A percentile compares a stretch with the other conserved stretches of the same genome.
These are phyloP conservation scores for Pseudogymnoascus sp. DNA, from an alignment of 2,329 filamentous ascomycete species.

Conservation along the genomic window DNA sequence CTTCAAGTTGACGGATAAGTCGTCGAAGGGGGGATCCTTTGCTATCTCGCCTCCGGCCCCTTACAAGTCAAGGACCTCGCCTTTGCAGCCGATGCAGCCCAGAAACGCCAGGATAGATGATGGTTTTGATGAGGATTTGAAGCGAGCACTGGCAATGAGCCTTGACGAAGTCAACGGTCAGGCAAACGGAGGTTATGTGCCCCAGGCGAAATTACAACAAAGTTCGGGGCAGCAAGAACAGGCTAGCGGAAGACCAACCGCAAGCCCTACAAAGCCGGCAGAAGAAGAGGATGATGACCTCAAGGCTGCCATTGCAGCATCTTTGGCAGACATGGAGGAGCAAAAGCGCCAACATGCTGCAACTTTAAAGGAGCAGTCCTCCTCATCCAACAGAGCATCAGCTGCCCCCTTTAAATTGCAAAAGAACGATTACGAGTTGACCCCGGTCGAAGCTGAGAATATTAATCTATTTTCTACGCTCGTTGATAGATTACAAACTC, in stretches of 20 bases:
- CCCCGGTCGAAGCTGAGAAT: slow-evolving; percentile 88
- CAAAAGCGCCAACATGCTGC: slow-evolving; percentile 89
- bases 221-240: slow-evolving; percentile 25
- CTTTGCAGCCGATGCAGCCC: slow-evolving; percentile 61
- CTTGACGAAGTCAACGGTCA: slow-evolving; percentile 82
- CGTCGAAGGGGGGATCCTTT: slow-evolving; percentile 35
- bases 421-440: slow-evolving; percentile 92
- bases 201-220: slow-evolving; percentile 47
- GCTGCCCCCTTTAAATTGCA: slow-evolving; percentile 52
- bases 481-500: slow-evolving; percentile 88
- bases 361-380: slow-evolving; percentile 70
- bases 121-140: slow-evolving; percentile 89
- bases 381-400: slow-evolving; percentile 39
- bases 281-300: slow-evolving; percentile 91
- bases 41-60: slow-evolving; percentile 37
- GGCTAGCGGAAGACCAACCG: slow-evolving; percentile 30
- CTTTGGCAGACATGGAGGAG: slow-evolving; percentile 92
- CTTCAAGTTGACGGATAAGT: slow-evolving; percentile 74
- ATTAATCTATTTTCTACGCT: slow-evolving; percentile 93
- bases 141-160: slow-evolving; percentile 91
- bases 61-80: slow-evolving; percentile 53
- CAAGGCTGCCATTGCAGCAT: slow-evolving; percentile 91
- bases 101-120: slow-evolving; percentile 81
- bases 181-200: slow-evolving; percentile 53
- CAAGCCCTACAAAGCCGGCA: slow-evolving; percentile 36